These are phyloP conservation scores for Craspedostauros australis DNA, from an alignment of 108 stramenopile species.

Conservation along the genomic window DNA sequence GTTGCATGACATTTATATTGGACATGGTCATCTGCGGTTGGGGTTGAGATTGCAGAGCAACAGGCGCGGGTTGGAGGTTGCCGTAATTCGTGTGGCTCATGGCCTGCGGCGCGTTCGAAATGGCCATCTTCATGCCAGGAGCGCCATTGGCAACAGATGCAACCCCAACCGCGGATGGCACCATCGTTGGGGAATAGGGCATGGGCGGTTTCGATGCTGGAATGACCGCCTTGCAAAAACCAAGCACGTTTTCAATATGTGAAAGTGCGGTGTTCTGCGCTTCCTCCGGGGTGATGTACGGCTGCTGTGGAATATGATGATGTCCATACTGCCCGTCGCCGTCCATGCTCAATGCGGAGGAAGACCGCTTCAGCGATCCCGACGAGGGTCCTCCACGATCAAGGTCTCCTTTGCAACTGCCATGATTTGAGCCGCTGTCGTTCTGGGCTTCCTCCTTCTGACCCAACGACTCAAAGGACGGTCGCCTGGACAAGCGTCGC, in stretches of 20 bases:
- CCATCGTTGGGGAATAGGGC: too few relatives aligned
- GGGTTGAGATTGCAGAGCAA: neutral
- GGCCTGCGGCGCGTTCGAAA: too few relatives aligned
- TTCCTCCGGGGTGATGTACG: constrained; percentile 35
- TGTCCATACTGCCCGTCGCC: too few relatives aligned
- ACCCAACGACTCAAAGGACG: constrained; percentile 80
- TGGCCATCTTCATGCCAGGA: too few relatives aligned
- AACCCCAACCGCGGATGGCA: too few relatives aligned
- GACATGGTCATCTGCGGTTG: too few relatives aligned
- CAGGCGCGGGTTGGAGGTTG: neutral
- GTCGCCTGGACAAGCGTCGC: constrained; percentile 64
- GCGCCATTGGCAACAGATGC: too few relatives aligned
- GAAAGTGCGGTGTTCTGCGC: constrained; percentile 25
- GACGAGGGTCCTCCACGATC: too few relatives aligned
- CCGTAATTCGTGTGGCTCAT: too few relatives aligned
- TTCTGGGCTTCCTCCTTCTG: constrained; percentile 39
- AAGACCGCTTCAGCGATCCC: constrained; percentile 67
- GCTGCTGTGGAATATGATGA: constrained; percentile 17
- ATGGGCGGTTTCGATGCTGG: constrained; percentile 9
- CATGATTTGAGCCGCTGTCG: too few relatives aligned
- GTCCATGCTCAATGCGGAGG: constrained; percentile 41
- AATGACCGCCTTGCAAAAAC: constrained; percentile 38
- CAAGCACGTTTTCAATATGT: constrained; percentile 28
- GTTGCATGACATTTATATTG: too few relatives aligned
- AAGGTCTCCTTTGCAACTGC: too few relatives aligned